Conservation (phyloP, 2,329 filamentous ascomycete genomes). For the Ophiostoma fasciatum region DNA sequence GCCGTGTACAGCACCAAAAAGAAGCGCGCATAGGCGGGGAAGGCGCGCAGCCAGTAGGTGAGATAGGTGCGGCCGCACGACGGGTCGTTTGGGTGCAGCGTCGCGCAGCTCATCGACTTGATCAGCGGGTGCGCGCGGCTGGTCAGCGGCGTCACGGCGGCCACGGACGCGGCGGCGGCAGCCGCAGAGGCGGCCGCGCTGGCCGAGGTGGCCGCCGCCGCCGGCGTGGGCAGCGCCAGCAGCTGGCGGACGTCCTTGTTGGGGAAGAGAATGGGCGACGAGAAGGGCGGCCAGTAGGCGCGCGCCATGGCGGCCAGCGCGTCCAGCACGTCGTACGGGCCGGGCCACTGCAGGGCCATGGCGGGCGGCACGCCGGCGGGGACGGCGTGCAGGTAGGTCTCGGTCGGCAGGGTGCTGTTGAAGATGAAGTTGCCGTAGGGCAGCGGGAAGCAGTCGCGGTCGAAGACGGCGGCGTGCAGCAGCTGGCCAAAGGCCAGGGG, state of each 20-base stretch:
- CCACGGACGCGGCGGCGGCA: slow-evolving; percentile 48
- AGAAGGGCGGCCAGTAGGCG: slow-evolving; percentile 73
- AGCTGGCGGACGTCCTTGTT: slow-evolving; percentile 35
- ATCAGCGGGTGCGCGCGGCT: slow-evolving; percentile 78
- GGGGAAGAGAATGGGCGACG: slow-evolving; percentile 79
- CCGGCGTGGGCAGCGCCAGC: slow-evolving; percentile 67
- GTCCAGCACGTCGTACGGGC: slow-evolving; percentile 60
- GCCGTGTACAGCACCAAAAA: slow-evolving; percentile 61
- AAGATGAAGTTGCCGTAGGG: slow-evolving; percentile 38
- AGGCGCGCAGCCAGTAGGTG: slow-evolving; percentile 72
- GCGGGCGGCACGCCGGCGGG: slow-evolving; percentile 53
- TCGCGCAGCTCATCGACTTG: slow-evolving; percentile 70
- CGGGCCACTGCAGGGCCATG: slow-evolving; percentile 52
- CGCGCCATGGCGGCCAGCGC: slow-evolving; percentile 68
- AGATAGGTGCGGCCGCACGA: slow-evolving; percentile 80
- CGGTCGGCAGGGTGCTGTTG: slow-evolving; percentile 41
- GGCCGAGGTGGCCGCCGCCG: slow-evolving; percentile 51
- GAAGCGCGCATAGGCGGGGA: slow-evolving; percentile 64
- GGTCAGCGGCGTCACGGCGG: slow-evolving; percentile 60
- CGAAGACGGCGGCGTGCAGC: slow-evolving; percentile 61
- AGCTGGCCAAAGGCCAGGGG: slow-evolving; percentile 63
- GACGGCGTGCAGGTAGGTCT: slow-evolving; percentile 61
- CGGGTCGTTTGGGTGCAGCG: slow-evolving; percentile 75
- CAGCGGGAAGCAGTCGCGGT: slow-evolving; percentile 56
- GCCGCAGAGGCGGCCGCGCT: slow-evolving; percentile 1